phyloP scores from a whole-genome alignment of 2,329 filamentous ascomycete genomes.

The Aspergillus vadensis region DNA sequence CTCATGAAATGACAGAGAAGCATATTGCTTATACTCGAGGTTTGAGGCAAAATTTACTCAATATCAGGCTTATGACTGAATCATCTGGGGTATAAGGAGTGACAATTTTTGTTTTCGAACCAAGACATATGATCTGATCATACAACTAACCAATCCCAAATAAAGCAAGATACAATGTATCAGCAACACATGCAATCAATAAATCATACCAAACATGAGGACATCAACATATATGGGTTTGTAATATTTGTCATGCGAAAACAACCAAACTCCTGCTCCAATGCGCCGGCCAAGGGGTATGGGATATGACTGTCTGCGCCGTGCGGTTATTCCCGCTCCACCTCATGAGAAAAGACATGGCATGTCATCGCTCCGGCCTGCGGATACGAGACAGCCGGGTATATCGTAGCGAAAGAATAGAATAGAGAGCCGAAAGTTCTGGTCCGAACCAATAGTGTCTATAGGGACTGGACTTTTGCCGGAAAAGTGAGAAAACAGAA shows the following conservation, averaged over 20 bases:
- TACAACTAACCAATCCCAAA: neutral
- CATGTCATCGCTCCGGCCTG: neutral
- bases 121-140: neutral
- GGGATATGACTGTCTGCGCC: slow-evolving; percentile 10
- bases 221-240: neutral
- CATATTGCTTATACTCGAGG: no score
- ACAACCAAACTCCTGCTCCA: neutral
- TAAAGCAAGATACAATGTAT: neutral
- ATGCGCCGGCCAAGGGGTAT: slow-evolving; percentile 2
- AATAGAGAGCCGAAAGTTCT: neutral
- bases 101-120: neutral
- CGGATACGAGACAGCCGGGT: neutral
- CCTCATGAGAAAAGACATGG: slow-evolving; percentile 5
- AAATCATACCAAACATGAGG: slow-evolving; percentile 4
- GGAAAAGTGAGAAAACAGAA: neutral
- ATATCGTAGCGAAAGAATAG: neutral
- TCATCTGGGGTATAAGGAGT: neutral
- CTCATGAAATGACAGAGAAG: no score
- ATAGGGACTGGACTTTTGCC: neutral
- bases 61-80: no score
- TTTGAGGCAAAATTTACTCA: no score
- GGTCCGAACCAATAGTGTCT: neutral
- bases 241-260: neutral
- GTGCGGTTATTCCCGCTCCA: slow-evolving; percentile 5
- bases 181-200: neutral